These are phyloP conservation scores for Pleurotus eryngii DNA, from an alignment of 768 basidiomycete species.

Conservation along the genomic window DNA sequence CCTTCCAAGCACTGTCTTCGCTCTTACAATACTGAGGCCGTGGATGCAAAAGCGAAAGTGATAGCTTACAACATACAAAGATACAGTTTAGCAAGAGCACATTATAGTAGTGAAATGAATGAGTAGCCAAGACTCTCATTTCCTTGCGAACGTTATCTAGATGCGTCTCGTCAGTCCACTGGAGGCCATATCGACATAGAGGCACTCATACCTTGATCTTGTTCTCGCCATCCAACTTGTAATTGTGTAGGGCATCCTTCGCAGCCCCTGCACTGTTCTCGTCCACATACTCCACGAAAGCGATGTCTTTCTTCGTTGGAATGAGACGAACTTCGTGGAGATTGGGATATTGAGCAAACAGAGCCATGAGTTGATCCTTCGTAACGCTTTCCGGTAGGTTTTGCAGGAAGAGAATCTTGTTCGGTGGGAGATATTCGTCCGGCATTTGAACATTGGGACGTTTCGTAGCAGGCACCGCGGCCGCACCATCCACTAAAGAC, in stretches of 20 bases:
- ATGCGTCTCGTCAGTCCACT: slow-evolving; percentile 10
- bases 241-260: slow-evolving; percentile 96
- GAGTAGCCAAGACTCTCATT: slow-evolving; percentile 27
- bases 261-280: slow-evolving; percentile 88
- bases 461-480: slow-evolving; percentile 63
- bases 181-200: not conserved
- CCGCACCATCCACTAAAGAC: slow-evolving; percentile 61
- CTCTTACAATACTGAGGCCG: too few relatives aligned
- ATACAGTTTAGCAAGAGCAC: not conserved
- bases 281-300: slow-evolving; percentile 97
- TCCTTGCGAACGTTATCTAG: slow-evolving; percentile 75
- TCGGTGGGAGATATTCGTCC: slow-evolving; percentile 98
- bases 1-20: not conserved
- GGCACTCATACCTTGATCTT: slow-evolving; percentile 82
- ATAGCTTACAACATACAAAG: not conserved
- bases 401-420: slow-evolving; percentile 98
- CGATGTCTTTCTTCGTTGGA: slow-evolving; percentile 95
- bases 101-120: not conserved
- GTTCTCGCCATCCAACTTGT: slow-evolving; percentile 95
- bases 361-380: slow-evolving; percentile 84
- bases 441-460: slow-evolving; percentile 94
- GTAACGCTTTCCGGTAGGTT: slow-evolving; percentile 92
- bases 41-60: not conserved
- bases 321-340: slow-evolving; percentile 97
- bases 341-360: slow-evolving; percentile 95